A percentile compares a stretch with the other conserved stretches of the same genome.
Conservation (phyloP, 768 basidiomycete genomes). For the Termitomyces sp. region DNA sequence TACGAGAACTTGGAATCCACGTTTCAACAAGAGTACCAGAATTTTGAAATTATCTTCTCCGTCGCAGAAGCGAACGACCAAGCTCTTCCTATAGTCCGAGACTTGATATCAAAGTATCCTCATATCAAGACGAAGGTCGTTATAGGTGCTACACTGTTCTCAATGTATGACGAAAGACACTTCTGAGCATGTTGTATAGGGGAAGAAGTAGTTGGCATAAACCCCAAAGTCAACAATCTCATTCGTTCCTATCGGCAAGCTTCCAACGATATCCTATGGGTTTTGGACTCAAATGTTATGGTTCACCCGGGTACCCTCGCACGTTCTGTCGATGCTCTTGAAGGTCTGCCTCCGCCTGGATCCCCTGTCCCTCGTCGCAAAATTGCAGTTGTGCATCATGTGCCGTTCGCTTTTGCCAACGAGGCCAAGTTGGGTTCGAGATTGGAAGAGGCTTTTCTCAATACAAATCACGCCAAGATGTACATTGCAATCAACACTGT, state of each 20-base stretch:
- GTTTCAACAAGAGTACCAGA: constrained; percentile 87
- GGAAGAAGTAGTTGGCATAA: constrained; percentile 81
- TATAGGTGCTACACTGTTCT: constrained; percentile 51
- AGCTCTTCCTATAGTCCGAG: constrained; percentile 77
- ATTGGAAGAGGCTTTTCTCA: constrained; percentile 91
- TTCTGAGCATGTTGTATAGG: constrained; percentile 38
- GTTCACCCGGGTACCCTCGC: constrained; percentile 76
- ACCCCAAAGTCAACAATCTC: constrained; percentile 98
- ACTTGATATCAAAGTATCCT: constrained; percentile 77
- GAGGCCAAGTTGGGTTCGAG: constrained; percentile 72
- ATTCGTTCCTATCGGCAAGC: constrained; percentile 80
- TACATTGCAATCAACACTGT: constrained; percentile 91
- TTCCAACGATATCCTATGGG: constrained; percentile 88
- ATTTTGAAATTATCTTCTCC: constrained; percentile 88
- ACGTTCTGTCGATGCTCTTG: constrained; percentile 78
- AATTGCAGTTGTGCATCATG: constrained; percentile 91
- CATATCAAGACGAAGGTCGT: constrained; percentile 67
- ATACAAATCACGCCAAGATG: constrained; percentile 98
- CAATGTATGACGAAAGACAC: not conserved
- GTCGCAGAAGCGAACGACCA: constrained; percentile 89
- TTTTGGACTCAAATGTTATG: constrained; percentile 93
- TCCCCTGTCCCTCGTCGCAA: constrained; percentile 29
- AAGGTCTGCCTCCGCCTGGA: constrained; percentile 33
- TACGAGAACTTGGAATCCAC: constrained; percentile 96
- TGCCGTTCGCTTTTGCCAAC: constrained; percentile 81